Evolutionary conservation across 2,329 filamentous ascomycete genomes (phyloP).

Genomic region (Xylariaceae sp.): DNA sequence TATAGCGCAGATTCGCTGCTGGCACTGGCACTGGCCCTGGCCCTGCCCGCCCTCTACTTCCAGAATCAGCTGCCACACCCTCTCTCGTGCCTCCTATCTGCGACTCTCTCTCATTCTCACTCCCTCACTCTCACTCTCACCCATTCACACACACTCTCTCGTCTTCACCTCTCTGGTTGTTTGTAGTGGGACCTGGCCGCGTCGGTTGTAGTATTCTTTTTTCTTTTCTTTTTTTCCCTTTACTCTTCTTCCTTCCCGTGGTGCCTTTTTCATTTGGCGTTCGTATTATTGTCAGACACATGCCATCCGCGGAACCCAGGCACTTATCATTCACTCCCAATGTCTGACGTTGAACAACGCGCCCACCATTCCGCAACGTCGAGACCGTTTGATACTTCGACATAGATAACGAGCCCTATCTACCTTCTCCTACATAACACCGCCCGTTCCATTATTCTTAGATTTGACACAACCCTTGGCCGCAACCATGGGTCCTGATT

Average conservation of each 20-base stretch:
- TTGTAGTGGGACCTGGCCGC: background rate
- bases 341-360: constrained; percentile 31
- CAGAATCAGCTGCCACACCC: constrained; percentile 6
- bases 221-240: background rate
- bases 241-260: constrained; percentile 9
- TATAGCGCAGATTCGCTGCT: constrained; percentile 17
- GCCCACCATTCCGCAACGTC: constrained; percentile 21
- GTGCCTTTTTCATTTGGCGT: constrained; percentile 20
- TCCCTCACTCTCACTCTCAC: constrained; percentile 5
- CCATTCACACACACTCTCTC: background rate
- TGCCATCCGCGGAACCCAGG: constrained; percentile 17
- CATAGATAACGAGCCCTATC: constrained; percentile 16
- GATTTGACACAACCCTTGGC: constrained; percentile 18
- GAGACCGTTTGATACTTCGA: constrained; percentile 22
- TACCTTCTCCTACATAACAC: background rate
- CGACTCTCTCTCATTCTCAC: constrained; percentile 5
- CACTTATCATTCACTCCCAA: constrained; percentile 26
- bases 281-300: constrained; percentile 22
- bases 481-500: constrained; percentile 33
- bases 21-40: constrained; percentile 8
- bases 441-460: background rate
- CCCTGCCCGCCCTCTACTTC: constrained; percentile 5
- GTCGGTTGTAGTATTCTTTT: background rate
- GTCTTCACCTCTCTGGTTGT: constrained; percentile 3
- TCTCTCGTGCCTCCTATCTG: constrained; percentile 3